A percentile compares a stretch with the other conserved stretches of the same genome.
phyloP scores from a whole-genome alignment of 1,139 yeast species.

The Taphrina flavorubra region DNA sequence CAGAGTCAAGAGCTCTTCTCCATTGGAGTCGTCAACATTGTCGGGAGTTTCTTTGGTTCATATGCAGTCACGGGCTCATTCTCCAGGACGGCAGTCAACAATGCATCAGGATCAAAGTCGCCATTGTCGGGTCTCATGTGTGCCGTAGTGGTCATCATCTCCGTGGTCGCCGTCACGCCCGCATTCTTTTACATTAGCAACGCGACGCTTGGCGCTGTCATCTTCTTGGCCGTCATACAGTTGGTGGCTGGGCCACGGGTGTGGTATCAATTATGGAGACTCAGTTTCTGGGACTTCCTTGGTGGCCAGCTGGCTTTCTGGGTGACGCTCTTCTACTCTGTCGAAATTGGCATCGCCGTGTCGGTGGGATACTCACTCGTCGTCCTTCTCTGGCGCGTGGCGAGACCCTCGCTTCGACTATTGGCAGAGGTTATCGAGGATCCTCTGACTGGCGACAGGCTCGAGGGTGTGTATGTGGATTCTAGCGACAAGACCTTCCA shows the following conservation, averaged over 20 bases:
- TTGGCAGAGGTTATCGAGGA: slow-evolving; percentile 32
- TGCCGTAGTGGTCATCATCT: slow-evolving; percentile 84
- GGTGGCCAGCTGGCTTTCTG: slow-evolving; percentile 75
- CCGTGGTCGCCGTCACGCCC: slow-evolving; percentile 78
- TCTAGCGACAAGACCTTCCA: slow-evolving; percentile 18
- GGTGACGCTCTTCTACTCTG: slow-evolving; percentile 76
- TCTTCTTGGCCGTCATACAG: slow-evolving; percentile 72
- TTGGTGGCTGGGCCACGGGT: slow-evolving; percentile 74
- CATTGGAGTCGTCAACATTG: slow-evolving; percentile 85
- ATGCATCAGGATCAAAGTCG: slow-evolving; percentile 93
- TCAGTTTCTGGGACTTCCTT: slow-evolving; percentile 74
- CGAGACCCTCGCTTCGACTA: slow-evolving; percentile 60
- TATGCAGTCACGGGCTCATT: slow-evolving; percentile 97
- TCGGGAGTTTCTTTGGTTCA: slow-evolving; percentile 90
- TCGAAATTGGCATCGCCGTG: slow-evolving; percentile 88
- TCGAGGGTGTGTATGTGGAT: slow-evolving; percentile 27
- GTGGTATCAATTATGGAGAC: slow-evolving; percentile 74
- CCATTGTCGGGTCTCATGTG: slow-evolving; percentile 92
- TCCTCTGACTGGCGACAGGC: slow-evolving; percentile 16
- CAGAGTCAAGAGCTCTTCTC: slow-evolving; percentile 95
- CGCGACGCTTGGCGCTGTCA: slow-evolving; percentile 77
- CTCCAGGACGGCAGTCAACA: slow-evolving; percentile 89
- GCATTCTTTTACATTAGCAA: slow-evolving; percentile 89
- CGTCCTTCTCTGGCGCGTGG: slow-evolving; percentile 70
- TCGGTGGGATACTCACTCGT: slow-evolving; percentile 86